Evolutionary conservation across 495 filamentous ascomycete genomes (phyloP).

Genomic region (Apodospora peruviana): DNA sequence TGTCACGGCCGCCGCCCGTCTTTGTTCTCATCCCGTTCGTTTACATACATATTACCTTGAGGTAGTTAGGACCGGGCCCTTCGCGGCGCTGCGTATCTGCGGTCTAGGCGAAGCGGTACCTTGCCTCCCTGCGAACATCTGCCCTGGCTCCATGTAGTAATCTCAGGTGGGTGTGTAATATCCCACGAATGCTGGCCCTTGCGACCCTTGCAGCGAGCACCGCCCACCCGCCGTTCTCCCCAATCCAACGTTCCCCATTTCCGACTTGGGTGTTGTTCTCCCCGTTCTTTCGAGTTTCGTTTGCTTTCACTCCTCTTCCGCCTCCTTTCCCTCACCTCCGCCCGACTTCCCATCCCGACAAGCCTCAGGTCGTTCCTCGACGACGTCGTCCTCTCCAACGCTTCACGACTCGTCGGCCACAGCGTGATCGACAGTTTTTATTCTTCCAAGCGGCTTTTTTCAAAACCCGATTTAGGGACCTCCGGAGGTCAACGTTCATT

Average conservation of each 20-base stretch:
- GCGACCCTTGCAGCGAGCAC: not conserved
- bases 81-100: too few species aligned
- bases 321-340: slow-evolving; percentile 10
- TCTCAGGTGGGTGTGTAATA: slow-evolving; percentile 28
- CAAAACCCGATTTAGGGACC: slow-evolving; percentile 9
- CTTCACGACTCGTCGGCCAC: slow-evolving; percentile 25
- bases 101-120: not conserved
- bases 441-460: slow-evolving; percentile 7
- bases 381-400: slow-evolving; percentile 26
- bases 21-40: too few species aligned
- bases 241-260: slow-evolving; percentile 7
- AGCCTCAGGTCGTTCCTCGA: slow-evolving; percentile 15
- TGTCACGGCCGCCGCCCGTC: too few species aligned
- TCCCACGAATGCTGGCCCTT: slow-evolving; percentile 16
- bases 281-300: slow-evolving; percentile 11
- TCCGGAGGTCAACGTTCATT: slow-evolving; percentile 15
- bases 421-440: slow-evolving; percentile 5
- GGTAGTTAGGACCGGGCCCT: too few species aligned
- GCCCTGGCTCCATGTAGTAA: slow-evolving; percentile 9
- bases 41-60: too few species aligned
- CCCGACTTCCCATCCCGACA: slow-evolving; percentile 21
- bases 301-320: slow-evolving; percentile 6
- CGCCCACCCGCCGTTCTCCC: slow-evolving; percentile 3
- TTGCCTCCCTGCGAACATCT: slow-evolving; percentile 1
- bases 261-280: slow-evolving; percentile 12